Base-by-base conservation (phyloP, 768 basidiomycete species). In the Russula sp. region DNA sequence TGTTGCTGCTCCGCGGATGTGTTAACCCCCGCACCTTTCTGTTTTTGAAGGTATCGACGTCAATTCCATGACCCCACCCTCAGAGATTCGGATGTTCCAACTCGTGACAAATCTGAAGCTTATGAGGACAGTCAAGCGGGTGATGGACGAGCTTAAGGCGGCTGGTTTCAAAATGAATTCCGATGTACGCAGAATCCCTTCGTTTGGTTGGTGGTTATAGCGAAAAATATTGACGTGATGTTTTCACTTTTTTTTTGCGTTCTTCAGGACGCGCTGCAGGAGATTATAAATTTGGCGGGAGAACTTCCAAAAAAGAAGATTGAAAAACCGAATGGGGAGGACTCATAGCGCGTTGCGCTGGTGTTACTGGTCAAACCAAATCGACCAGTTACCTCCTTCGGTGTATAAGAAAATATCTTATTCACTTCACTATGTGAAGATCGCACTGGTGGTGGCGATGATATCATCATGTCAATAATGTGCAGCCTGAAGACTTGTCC, bases 141-240 rank as follows among this genome's bases (percentile, higher is more conserved):
- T 86, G 7, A 74, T 77, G 57, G 77, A 77, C 16, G 84, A 83
- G 62, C 71, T 88, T 65, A 71, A 81, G 57, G 83, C 83, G 38
- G 84, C 84, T 24, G 88, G 85, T 6, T 71, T 89, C n/a, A 82
- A 88, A 70, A 60, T 86, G 40, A 73, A 72, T 40, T 80, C 83
- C 53, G 79, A 83, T 74, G 87, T 86, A 67, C 59, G 79, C 69
- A 65, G n/a, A n/a, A n/a, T 30, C 22, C 36, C 20, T 34, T 36
- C 5, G n/a, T 38, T 61, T 7, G 64, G 49, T 46, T 34, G 22
- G 16, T 40, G 14, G 14, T 40, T 40, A 20, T 46, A n/a, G 56
- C 28, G n/a, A 30, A 20, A n/a, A 32, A 22, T 6, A 18, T n/a
- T 20, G 42, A 14, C 14, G n/a, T 44, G 6, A n/a, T 32, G 40